Evolutionary conservation across 1,139 yeast genomes (phyloP), one percentile per base, ranked within the genome.

Genomic region (Suhomyces bokatorum): DNA sequence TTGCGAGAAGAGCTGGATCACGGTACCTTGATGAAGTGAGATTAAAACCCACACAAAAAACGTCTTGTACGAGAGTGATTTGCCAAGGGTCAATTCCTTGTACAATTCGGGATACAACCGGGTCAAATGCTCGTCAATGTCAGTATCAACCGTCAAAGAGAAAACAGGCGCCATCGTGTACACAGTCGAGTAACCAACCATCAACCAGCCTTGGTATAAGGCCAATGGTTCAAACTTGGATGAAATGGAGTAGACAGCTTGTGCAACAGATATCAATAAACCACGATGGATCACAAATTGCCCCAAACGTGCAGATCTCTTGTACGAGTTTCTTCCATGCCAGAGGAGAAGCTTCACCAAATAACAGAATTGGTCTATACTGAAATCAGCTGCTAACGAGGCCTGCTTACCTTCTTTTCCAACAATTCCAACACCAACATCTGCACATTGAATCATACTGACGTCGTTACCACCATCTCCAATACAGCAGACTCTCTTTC

Each of bases 381-480:
- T 88, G 64, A 91, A 95, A 66, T 95, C 99, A 0, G 99, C 99
- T 3, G 98, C 97, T 44, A 95, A 71, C 0, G 97, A 89, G 0
- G 99, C 99, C 63, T 95, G 99, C 54, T 85, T 85, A 26, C 99
- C 99, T 65, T 95, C 99, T 62, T 95, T 95, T 34, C 99, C 99
- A 22, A 93, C 99, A 55, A 95, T 93, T 44, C 99, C 99, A 33
- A 95, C 96, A 46, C 99, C 99, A 10, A 95, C 97, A 69, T 95
- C 97, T 0, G 99, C 99, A 56, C 95, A 87, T 67, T 93, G 99
- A 55, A 95, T 95, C 99, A 95, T 95, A 57, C 96, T 87, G 32
- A 95, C 99, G 66, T 95, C 99, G 59, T 95, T 95, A 56, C 99
- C 99, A 54, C 99, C 99, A 66, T 95, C 99, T 42, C 99, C 99